phyloP scores from a whole-genome alignment of 208 protist genomes.

The Trypanosoma cruzi region DNA sequence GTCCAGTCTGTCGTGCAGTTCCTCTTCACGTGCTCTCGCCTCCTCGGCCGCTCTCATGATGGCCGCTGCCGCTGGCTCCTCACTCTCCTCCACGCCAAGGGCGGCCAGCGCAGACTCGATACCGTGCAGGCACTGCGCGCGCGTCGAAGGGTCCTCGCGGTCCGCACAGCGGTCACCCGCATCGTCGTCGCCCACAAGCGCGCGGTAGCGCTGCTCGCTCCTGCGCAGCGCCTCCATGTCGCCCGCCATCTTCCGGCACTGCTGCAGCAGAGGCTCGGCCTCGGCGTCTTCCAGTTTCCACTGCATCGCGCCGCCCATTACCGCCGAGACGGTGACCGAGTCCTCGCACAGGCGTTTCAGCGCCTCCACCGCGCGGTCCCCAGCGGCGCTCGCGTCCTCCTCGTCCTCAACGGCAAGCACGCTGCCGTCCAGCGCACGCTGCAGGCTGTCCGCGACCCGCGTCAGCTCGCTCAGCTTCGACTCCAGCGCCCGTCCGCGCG shows the following conservation, averaged over 20 bases:
- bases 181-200: too few species aligned
- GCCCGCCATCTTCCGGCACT: slow-evolving; percentile 12
- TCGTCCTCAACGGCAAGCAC: neutral
- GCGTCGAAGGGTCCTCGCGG: too few species aligned
- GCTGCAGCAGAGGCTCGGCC: slow-evolving; percentile 14
- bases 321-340: neutral
- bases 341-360: slow-evolving; percentile 1
- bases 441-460: too few species aligned
- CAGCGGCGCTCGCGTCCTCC: slow-evolving; percentile 5
- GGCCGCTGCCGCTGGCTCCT: too few species aligned
- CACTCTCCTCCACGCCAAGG: too few species aligned
- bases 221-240: slow-evolving; percentile 10
- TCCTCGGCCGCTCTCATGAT: too few species aligned
- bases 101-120: too few species aligned
- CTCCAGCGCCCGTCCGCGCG: slow-evolving; percentile 4
- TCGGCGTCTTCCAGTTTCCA: neutral
- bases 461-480: too few species aligned
- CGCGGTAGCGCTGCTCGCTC: neutral
- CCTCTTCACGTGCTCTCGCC: too few species aligned
- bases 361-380: slow-evolving; percentile 17
- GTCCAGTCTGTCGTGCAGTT: too few species aligned
- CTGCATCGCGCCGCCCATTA: slow-evolving; percentile 10
- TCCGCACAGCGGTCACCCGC: too few species aligned
- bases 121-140: too few species aligned
- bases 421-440: slow-evolving; percentile 7